Conservation (phyloP, 2,329 filamentous ascomycete species). For the Calonectria honghensis region DNA sequence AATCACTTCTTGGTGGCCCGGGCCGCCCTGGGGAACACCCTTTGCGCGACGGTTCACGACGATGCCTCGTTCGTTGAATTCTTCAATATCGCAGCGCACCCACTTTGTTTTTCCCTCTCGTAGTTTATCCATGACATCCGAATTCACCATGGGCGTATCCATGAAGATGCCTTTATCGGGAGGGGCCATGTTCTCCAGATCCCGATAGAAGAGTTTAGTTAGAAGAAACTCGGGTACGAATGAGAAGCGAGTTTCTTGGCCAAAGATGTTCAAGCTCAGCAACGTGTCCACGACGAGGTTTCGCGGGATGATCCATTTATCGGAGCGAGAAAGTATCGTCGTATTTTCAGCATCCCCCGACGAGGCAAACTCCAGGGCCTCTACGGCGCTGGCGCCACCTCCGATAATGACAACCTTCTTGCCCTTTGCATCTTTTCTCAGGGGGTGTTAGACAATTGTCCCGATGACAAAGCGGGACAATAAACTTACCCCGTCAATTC, state of each 20-base stretch:
- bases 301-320: conserved; percentile 92
- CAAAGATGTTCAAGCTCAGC: conserved; percentile 86
- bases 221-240: conserved; percentile 87
- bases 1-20: conserved; percentile 79
- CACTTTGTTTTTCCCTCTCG: conserved; percentile 83
- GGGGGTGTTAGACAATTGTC: conserved; percentile 45
- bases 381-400: conserved; percentile 87
- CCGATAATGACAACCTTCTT: conserved; percentile 87
- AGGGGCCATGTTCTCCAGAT: conserved; percentile 84
- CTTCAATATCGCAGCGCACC: conserved; percentile 86
- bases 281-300: conserved; percentile 85
- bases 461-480: neutral
- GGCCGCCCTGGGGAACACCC: conserved; percentile 85
- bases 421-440: conserved; percentile 78
- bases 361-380: conserved; percentile 87
- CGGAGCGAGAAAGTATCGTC: conserved; percentile 83
- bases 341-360: conserved; percentile 79
- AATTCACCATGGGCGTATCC: conserved; percentile 92
- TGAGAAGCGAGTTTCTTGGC: conserved; percentile 83
- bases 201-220: conserved; percentile 87
- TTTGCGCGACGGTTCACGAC: conserved; percentile 82
- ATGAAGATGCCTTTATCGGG: conserved; percentile 84
- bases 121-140: conserved; percentile 85
- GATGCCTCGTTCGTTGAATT: conserved; percentile 78
- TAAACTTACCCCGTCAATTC: conserved; percentile 76